Base-by-base conservation (phyloP, 176 grass and related monocot species). In the Oryza meridionalis region DNA sequence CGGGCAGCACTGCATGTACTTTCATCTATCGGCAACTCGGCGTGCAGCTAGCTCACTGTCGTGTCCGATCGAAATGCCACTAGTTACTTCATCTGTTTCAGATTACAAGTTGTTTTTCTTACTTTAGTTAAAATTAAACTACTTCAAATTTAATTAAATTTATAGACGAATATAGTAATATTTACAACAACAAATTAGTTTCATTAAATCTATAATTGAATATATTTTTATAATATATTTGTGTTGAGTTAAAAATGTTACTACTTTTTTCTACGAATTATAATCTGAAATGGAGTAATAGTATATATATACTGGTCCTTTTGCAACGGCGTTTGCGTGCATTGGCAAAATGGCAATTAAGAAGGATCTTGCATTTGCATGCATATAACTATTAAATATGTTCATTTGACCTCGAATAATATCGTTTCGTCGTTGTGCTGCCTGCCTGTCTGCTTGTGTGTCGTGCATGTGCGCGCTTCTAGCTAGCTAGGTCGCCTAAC, bases 361-460 rank as follows among this genome's bases (percentile, higher is more conserved):
- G 2, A 14, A 42, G 8, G 5, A 29, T 42, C 8, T 65, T 63
- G 24, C 15, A 21, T 5, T 1, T 40, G 9, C 5, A n/a, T 16
- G 7, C 24, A 32, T 67, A 21, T 2, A 8, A 8, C 1, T n/a
- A n/a, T n/a, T n/a, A n/a, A n/a, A 22, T 21, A 21, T 19, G 51
- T 11, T 19, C 67, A 35, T 89, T 89, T 85, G 77, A 81, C 71
- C 68, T 50, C 58, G 71, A 71, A 81, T 70, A 77, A 21, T 31
- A 26, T 71, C 67, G 71, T 24, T 24, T 46, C 53, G 26, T 83
- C 42, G 17, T 14, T 31, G 68, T 32, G 75, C 31, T 15, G 29
- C 42, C 33, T 58, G 61, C 16, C 35, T 37, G 67, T 27, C 38
- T 40, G 38, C 64, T n/a, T n/a, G 11, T 17, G 17, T 59, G 14